Conservation (phyloP, 192 early-diverging fungal species). For the Coemansia sp. region DNA sequence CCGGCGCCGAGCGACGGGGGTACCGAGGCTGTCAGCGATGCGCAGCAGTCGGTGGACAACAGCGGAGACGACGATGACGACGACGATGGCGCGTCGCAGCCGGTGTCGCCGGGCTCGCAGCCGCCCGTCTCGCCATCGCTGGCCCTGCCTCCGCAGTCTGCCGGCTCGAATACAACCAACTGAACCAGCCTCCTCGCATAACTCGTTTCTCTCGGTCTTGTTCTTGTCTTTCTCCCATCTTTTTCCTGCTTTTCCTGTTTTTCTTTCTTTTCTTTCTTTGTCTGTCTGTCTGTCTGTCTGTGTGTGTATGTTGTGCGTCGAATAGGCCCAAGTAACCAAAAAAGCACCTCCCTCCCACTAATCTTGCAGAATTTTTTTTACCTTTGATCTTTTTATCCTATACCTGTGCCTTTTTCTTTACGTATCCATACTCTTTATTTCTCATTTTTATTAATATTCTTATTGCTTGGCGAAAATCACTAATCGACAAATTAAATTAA, state of each 20-base stretch:
- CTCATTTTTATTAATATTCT: no score
- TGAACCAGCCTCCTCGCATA: background rate
- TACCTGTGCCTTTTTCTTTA: no score
- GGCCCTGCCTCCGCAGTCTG: constrained; percentile 25
- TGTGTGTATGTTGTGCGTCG: no score
- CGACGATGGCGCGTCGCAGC: constrained; percentile 10
- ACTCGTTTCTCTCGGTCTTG: background rate
- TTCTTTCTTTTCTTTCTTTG: constrained; percentile 5
- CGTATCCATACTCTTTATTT: no score
- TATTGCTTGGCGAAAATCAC: no score
- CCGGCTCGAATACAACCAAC: constrained; percentile 17
- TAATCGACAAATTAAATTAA: no score
- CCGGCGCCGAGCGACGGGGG: constrained; percentile 18
- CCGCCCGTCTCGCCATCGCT: constrained; percentile 10
- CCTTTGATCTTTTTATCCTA: no score
- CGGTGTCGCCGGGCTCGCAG: constrained; percentile 3
- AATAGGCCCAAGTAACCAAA: no score
- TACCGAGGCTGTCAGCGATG: constrained; percentile 1
- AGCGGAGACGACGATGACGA: constrained; percentile 16
- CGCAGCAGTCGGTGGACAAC: constrained; percentile 7
- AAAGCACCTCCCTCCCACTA: no score
- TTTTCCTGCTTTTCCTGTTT: constrained; percentile 1
- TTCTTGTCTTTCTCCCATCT: constrained; percentile 6
- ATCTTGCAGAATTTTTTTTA: no score
- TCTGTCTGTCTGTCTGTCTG: background rate